Percentiles rank a stretch among this genome's conserved stretches.
Conservation (phyloP, 2,329 filamentous ascomycete species). For the Lachnellula willkommii region DNA sequence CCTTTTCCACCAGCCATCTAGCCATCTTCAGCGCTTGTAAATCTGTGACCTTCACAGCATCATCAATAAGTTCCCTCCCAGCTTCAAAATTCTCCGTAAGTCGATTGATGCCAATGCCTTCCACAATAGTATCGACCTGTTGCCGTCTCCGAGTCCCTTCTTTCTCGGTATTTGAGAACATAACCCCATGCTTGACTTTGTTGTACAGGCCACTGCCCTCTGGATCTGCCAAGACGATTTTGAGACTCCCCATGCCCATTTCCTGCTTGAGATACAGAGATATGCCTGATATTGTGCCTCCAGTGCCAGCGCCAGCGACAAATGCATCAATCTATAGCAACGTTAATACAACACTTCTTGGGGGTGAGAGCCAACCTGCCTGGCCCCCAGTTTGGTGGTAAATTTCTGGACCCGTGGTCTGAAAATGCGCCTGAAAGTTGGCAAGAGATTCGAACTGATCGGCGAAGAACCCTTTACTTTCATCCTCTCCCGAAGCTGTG, state of each 20-base stretch:
- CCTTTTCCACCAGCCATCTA: constrained; percentile 90
- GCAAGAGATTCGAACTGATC: constrained; percentile 92
- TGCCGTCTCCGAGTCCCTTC: constrained; percentile 85
- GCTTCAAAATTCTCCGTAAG: constrained; percentile 91
- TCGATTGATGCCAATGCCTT: constrained; percentile 92
- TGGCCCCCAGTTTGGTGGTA: constrained; percentile 66
- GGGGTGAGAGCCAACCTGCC: constrained; percentile 5
- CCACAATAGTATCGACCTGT: constrained; percentile 93
- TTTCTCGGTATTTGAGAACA: constrained; percentile 84
- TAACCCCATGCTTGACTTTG: constrained; percentile 85
- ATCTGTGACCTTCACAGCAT: constrained; percentile 84
- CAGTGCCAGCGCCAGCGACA: constrained; percentile 88
- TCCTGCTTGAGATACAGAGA: constrained; percentile 73
- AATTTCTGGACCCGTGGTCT: constrained; percentile 85
- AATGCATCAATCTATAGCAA: constrained; percentile 65
- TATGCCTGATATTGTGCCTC: constrained; percentile 86
- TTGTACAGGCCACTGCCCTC: constrained; percentile 93
- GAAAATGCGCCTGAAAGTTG: constrained; percentile 81
- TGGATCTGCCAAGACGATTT: constrained; percentile 83
- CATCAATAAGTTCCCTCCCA: constrained; percentile 79
- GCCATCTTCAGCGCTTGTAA: constrained; percentile 89
- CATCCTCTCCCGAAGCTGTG: constrained; percentile 49
- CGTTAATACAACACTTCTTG: not conserved
- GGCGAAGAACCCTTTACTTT: constrained; percentile 82
- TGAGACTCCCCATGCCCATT: constrained; percentile 38